Percentiles rank a stretch among this genome's conserved stretches.
These are phyloP conservation scores for Colletotrichum ledebouriae DNA, from an alignment of 2,329 filamentous ascomycete species.

Conservation along the genomic window DNA sequence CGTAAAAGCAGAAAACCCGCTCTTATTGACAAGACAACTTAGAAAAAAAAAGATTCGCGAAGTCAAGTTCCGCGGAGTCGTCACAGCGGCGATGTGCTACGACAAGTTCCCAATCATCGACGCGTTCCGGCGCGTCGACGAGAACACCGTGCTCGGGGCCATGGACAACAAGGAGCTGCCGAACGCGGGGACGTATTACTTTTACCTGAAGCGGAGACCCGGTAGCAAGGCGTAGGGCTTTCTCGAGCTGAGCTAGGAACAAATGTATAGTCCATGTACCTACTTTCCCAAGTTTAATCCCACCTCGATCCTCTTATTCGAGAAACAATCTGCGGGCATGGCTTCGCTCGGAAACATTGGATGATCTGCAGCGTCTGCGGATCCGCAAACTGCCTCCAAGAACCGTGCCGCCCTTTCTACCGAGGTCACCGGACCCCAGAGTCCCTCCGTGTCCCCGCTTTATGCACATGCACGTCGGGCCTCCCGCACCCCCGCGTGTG, in stretches of 20 bases:
- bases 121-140: constrained; percentile 48
- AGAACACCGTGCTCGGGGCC: constrained; percentile 46
- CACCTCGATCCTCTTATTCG: neutral
- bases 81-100: constrained; percentile 50
- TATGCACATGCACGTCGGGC: constrained; percentile 16
- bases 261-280: too few species aligned
- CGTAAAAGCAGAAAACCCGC: too few species aligned
- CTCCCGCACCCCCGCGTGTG: neutral
- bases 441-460: constrained; percentile 14
- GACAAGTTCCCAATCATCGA: constrained; percentile 50
- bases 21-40: too few species aligned
- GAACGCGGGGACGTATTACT: constrained; percentile 45
- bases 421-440: neutral
- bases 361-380: neutral
- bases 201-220: constrained; percentile 43
- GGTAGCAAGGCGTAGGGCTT: neutral
- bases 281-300: neutral
- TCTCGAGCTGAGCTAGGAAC: too few species aligned
- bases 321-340: too few species aligned
- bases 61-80: constrained; percentile 45
- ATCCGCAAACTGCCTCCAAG: too few species aligned
- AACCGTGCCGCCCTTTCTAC: neutral
- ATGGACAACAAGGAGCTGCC: constrained; percentile 46
- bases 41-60: constrained; percentile 41
- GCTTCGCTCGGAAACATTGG: neutral